These are phyloP conservation scores for Quercus tomentella DNA, from an alignment of 331 rosid species.

Conservation along the genomic window DNA sequence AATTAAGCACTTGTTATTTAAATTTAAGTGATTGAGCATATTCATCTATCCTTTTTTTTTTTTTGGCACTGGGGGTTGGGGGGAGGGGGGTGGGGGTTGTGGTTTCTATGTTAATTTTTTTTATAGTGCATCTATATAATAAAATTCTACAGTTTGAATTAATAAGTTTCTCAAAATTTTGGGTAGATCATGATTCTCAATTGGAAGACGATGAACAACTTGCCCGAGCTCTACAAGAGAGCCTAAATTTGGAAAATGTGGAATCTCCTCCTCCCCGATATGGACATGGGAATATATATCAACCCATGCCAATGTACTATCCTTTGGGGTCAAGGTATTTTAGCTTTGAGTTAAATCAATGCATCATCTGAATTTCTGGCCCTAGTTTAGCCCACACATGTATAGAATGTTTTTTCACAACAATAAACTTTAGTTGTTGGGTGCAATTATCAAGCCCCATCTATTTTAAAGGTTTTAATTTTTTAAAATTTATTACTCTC, in stretches of 20 bases:
- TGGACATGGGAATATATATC: conserved; percentile 48
- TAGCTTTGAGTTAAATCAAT: background rate
- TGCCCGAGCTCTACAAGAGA: conserved; percentile 89
- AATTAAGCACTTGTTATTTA: background rate
- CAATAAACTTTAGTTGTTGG: background rate
- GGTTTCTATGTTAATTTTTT: background rate
- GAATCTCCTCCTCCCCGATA: conserved; percentile 57
- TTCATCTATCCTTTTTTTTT: background rate
- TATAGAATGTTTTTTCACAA: background rate
- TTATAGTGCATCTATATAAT: background rate
- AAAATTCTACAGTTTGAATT: background rate
- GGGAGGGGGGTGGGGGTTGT: no score
- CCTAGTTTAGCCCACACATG: background rate
- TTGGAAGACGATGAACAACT: conserved; percentile 86
- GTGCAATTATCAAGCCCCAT: background rate
- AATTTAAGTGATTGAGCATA: background rate
- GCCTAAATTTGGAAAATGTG: conserved; percentile 47
- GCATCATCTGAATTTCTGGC: background rate
- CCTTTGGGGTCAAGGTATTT: conserved; percentile 69
- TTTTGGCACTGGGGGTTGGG: no score
- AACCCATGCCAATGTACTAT: conserved; percentile 47
- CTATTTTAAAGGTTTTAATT: background rate
- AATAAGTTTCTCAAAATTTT: background rate
- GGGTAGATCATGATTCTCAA: conserved; percentile 46
- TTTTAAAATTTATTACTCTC: background rate